Base-by-base conservation (phyloP, 169 alveolate genomes). In the Plasmodium reichenowi region DNA sequence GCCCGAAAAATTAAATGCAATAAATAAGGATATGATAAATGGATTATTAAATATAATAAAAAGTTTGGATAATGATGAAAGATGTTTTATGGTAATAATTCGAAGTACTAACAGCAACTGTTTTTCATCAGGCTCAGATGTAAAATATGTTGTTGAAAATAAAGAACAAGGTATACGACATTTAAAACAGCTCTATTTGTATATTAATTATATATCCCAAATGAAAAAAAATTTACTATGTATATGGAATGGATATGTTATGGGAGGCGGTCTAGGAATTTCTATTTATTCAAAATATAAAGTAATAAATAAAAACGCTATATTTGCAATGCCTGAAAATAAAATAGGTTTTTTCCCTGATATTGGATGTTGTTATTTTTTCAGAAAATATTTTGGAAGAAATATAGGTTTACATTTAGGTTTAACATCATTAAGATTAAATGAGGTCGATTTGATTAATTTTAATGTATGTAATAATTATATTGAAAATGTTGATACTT, bases 241-340 rank as follows among this genome's bases (percentile, higher is more conserved):
- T 59, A 78, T 78, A 48, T 78, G 89, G 89, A 78, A 78, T 78
- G 89, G 89, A 5, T 64, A 47, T 59, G 71, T 68, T 78, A 78
- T 78, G 89, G 89, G 89, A 26, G 89, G 89, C 3, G 89, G 89
- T 20, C n/a, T 78, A 66, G 89, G 89, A 22, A 78, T 78, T 48
- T 78, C 89, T 32, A 78, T 78, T 67, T 78, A 78, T 66, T 56
- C 89, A 50, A 64, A 78, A 50, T 64, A 64, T 64, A 45, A 56
- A 43, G 58, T 64, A 15, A 78, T 78, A 26, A 64, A 78, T 66
- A 78, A 26, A 52, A 78, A 78, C 8, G 67, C 70, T 15, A 66
- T 78, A 64, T 78, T 66, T 78, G 78, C 89, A 0, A 78, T 78
- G 89, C 89, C 89, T 13, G 89, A 78, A 78, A 78, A 66, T 78